Evolutionary conservation across 2,329 filamentous ascomycete species (phyloP), one percentile per base, ranked within the genome.

Genomic region (Aureobasidium sp.): DNA sequence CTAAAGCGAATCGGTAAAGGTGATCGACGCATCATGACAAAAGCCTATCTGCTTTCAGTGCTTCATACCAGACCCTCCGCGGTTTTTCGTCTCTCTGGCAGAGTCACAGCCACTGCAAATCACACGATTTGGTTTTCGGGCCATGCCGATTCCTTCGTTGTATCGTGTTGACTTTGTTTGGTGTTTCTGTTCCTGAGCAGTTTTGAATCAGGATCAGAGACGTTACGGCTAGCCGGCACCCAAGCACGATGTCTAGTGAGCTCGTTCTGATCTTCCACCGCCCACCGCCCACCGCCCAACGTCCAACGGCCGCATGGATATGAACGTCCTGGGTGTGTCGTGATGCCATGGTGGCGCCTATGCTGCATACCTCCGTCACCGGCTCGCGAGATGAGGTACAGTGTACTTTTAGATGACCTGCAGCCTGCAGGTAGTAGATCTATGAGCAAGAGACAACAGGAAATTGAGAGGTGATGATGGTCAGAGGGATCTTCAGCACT

Each of bases 11-110:
- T 57, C 57, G 37, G 44, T 45, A 50, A 42, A 21, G 21, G 21
- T 59, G 57, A 59, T 59, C 57, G 45, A 50, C 57, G 57, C 57
- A 36, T 59, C 57, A 59, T 59, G 45, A 59, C 44, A 29, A 59
- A 59, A 59, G 54, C 34, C 54, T 59, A 59, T 32, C 11, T 48
- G 14, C 11, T 21, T 21, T 21, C 21, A 21, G 21, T 21, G 21
- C 21, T 39, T 25, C 42, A 59, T 59, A 59, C 32, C 54, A 59
- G 54, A 59, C 54, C 42, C 54, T 59, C 54, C 54, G 54, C 30
- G 54, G 32, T 59, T 45, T 16, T 27, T 30, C 21, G 36, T 16
- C 13, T 54, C 27, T 32, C 5, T 11, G 21, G 21, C 21, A 21
- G 21, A 21, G 16, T 14, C n/a, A n/a, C 14, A 21, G 32, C 50